Percentiles rank a stretch among this genome's conserved stretches.
These are phyloP conservation scores for Nannochloris sp. DNA, from an alignment of 139 green algal genomes.

Conservation along the genomic window DNA sequence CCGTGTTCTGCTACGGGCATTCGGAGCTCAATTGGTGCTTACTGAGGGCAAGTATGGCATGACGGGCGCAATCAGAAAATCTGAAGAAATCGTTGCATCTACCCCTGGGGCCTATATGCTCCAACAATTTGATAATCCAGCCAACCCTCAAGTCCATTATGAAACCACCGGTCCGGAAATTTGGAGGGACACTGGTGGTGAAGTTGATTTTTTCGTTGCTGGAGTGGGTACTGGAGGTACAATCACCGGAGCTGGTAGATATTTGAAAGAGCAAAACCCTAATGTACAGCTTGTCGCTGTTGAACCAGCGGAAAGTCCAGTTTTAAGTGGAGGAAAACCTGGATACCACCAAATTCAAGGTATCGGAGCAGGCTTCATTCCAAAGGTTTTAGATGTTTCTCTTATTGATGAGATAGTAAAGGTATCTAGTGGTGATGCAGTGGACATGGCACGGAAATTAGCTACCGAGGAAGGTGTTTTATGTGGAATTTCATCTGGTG, in stretches of 20 bases:
- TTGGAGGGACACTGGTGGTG: conserved; percentile 70
- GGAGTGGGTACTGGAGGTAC: conserved; percentile 96
- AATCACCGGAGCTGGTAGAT: conserved; percentile 83
- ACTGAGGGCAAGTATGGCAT: conserved; percentile 57
- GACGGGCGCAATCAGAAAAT: conserved; percentile 83
- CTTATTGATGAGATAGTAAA: conserved; percentile 84
- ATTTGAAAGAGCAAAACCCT: conserved; percentile 91
- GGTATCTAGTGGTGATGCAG: conserved; percentile 71
- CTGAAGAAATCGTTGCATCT: conserved; percentile 75
- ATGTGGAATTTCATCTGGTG: conserved; percentile 85
- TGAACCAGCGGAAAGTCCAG: conserved; percentile 85
- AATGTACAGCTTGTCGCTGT: conserved; percentile 86
- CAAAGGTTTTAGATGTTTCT: conserved; percentile 78
- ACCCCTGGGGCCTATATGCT: conserved; percentile 81
- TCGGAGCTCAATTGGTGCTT: conserved; percentile 84
- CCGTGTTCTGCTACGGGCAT: conserved; percentile 82
- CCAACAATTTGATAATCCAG: conserved; percentile 98
- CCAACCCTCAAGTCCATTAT: conserved; percentile 69
- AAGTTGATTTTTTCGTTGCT: conserved; percentile 69
- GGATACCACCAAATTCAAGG: conserved; percentile 92
- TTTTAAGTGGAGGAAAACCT: conserved; percentile 86
- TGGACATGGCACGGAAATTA: conserved; percentile 80
- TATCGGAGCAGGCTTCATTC: conserved; percentile 85
- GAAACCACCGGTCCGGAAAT: conserved; percentile 92
- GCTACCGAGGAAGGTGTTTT: conserved; percentile 88